phyloP scores from a whole-genome alignment of 164 flowering plant species.

The Umbellularia californica region DNA sequence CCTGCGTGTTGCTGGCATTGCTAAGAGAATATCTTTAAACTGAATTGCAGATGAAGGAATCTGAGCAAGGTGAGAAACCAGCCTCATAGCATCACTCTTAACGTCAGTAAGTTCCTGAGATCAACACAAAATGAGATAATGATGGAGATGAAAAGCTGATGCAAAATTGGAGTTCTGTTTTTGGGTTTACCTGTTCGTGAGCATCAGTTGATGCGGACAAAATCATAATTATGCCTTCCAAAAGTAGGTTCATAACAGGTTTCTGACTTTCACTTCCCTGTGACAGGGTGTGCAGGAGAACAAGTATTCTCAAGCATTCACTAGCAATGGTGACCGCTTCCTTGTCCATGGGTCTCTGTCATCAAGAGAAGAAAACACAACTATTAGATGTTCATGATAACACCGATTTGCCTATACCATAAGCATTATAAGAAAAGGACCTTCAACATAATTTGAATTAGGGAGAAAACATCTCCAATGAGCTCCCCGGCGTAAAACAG shows the following conservation, averaged over 20 bases:
- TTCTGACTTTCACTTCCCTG: slow-evolving; percentile 50
- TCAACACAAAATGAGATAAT: not conserved
- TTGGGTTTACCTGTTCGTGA: slow-evolving; percentile 42
- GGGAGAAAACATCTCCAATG: slow-evolving; percentile 39
- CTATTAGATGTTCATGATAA: slow-evolving; percentile 7
- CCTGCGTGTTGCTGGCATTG: slow-evolving; percentile 60
- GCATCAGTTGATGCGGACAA: slow-evolving; percentile 42
- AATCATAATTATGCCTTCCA: slow-evolving; percentile 66
- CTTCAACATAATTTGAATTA: slow-evolving; percentile 45
- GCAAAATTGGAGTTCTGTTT: not conserved
- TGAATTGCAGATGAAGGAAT: slow-evolving; percentile 59
- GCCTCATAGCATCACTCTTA: slow-evolving; percentile 48
- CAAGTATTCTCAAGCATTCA: slow-evolving; percentile 72
- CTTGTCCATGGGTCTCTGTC: slow-evolving; percentile 55
- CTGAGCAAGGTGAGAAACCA: slow-evolving; percentile 91
- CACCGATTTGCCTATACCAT: not conserved
- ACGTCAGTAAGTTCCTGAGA: slow-evolving; percentile 66
- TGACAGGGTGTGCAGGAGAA: slow-evolving; percentile 68
- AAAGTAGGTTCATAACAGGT: slow-evolving; percentile 54
- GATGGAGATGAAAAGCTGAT: not conserved
- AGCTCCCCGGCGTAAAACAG: slow-evolving; percentile 65
- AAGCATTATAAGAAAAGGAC: slow-evolving; percentile 26
- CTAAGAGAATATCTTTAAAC: slow-evolving; percentile 71
- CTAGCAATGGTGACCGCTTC: slow-evolving; percentile 50
- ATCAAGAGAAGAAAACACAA: slow-evolving; percentile 10